phyloP scores from a whole-genome alignment of 139 green algal genomes.

The Astrephomene gubernaculifera region DNA sequence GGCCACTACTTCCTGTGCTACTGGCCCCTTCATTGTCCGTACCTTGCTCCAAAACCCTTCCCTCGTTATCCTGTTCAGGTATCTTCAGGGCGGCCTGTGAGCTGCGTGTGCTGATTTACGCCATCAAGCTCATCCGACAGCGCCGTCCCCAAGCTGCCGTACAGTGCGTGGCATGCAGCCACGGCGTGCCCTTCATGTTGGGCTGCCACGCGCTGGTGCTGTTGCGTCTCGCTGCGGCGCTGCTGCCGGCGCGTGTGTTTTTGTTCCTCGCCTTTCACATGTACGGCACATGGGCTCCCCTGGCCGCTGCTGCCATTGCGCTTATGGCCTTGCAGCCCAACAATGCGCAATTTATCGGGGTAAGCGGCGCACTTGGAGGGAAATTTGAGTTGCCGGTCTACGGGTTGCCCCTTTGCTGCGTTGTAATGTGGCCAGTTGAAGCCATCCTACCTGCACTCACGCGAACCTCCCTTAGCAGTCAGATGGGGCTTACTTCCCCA shows the following conservation, averaged over 20 bases:
- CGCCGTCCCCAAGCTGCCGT: constrained; percentile 16
- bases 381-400: too few species aligned
- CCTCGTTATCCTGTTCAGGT: neutral
- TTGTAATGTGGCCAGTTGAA: too few species aligned
- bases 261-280: neutral
- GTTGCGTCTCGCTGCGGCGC: neutral
- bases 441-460: too few species aligned
- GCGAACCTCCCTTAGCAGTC: too few species aligned
- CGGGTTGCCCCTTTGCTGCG: too few species aligned
- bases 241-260: constrained; percentile 19
- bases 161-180: constrained; percentile 23
- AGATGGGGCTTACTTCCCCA: too few species aligned
- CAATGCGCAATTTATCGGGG: constrained; percentile 8
- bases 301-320: neutral
- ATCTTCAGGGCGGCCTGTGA: neutral
- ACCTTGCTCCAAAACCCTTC: too few species aligned
- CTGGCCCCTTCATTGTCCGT: too few species aligned
- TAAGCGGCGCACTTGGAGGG: neutral
- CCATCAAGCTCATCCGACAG: neutral
- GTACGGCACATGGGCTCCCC: constrained; percentile 16
- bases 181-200: constrained; percentile 22
- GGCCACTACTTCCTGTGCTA: too few species aligned
- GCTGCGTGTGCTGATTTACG: neutral
- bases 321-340: constrained; percentile 12
- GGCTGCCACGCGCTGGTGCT: constrained; percentile 6